Base-by-base conservation (phyloP, 345 rosid genomes). In the Lumnitzera racemosa region DNA sequence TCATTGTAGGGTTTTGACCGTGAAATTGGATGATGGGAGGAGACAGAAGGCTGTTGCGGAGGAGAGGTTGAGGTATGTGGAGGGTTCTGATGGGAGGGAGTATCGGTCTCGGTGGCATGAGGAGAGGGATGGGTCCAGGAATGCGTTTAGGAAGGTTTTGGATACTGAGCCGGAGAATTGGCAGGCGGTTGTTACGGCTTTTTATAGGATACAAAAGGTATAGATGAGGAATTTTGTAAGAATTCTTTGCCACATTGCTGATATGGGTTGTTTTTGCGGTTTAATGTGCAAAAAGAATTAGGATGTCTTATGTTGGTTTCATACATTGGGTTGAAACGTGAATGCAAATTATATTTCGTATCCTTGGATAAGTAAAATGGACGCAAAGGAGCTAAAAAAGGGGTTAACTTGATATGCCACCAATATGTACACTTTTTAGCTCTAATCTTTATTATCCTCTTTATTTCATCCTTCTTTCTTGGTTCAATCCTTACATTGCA, bases 131-230 rank as follows among this genome's bases (percentile, higher is more conserved):
- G 74, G 79, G 17, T 73, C 74, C 4, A 72, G 85, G 64, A 74
- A 52, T 63, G 77, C 76, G 2, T 71, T 90, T 20, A 72, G 84
- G 53, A 75, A 64, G 69, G 81, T 84, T 61, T 13, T 94, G 36
- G 89, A 90, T 71, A 79, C 86, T 0, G 80, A 81, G 61, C 96
- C 86, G 0, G 95, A 88, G 72, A 81, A 89, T 49, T 94, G 97
- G 99, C 99, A 94, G 80, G 94, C 89, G 2, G 97, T 86, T 62
- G 84, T 94, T 47, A 72, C 65, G 13, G 87, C 92, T 48, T 94
- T 94, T 48, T 96, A 90, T 71, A 88, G 72, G 75, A 77, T 94
- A 74, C 74, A 75, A 59, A 94, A 90, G 95, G 99, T 90, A 59
- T 57, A 47, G 25, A 47, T n/a, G 46, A 8, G 41, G 15, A 14